phyloP scores from a whole-genome alignment of 345 rosid genomes.

The Eucalyptus curtisii region DNA sequence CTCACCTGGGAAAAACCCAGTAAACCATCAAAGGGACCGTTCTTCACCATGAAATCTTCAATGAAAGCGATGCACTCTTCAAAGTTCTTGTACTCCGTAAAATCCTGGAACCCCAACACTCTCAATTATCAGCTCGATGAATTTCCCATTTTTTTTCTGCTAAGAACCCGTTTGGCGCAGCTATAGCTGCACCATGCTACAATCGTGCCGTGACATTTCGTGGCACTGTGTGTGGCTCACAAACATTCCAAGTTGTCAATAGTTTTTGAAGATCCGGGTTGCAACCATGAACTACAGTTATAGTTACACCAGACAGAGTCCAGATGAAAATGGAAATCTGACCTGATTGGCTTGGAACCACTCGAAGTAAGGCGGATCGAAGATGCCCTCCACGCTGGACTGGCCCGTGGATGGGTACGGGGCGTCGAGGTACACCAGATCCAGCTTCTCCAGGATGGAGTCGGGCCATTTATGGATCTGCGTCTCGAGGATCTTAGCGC shows the following conservation, averaged over 20 bases:
- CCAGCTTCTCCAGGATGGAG: slow-evolving; percentile 19
- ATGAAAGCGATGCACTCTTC: slow-evolving; percentile 24
- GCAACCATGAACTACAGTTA: not conserved
- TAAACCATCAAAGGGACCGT: slow-evolving; percentile 39
- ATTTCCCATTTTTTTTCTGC: not conserved
- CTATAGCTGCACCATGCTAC: not conserved
- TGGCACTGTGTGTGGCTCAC: not conserved
- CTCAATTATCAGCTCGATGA: not conserved
- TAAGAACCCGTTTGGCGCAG: not conserved
- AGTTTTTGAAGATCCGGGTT: not conserved
- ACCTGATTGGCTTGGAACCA: slow-evolving; percentile 42
- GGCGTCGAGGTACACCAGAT: slow-evolving; percentile 34
- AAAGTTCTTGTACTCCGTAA: slow-evolving; percentile 15
- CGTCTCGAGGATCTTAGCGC: slow-evolving; percentile 28
- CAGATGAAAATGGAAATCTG: not conserved
- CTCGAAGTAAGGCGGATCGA: slow-evolving; percentile 45
- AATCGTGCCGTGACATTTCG: not conserved
- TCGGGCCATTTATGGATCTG: slow-evolving; percentile 26
- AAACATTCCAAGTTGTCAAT: not conserved
- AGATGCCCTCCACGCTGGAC: slow-evolving; percentile 29
- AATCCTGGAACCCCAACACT: slow-evolving; percentile 4
- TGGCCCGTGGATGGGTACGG: slow-evolving; percentile 26
- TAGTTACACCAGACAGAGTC: not conserved
- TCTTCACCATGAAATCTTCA: slow-evolving; percentile 28
- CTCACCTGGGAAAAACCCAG: slow-evolving; percentile 47